A percentile compares a stretch with the other conserved stretches of the same genome.
These are phyloP conservation scores for Themeda triandra DNA, from an alignment of 176 grass and related monocot species.

Conservation along the genomic window DNA sequence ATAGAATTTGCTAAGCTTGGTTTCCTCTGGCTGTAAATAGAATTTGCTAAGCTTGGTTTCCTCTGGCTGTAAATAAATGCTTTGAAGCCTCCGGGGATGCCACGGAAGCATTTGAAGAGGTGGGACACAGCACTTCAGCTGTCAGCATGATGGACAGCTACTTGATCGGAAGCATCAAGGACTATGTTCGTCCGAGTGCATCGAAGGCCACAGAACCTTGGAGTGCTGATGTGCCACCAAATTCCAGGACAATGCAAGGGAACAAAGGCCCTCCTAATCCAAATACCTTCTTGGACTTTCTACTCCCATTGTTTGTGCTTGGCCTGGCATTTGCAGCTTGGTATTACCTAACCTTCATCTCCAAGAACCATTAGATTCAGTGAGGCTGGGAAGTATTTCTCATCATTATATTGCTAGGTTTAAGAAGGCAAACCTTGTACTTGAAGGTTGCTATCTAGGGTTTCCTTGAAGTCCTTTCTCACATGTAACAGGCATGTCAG, in stretches of 20 bases:
- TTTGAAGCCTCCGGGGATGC: slow-evolving; percentile 69
- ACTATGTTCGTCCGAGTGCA: slow-evolving; percentile 23
- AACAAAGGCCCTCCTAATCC: slow-evolving; percentile 43
- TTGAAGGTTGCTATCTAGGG: slow-evolving; percentile 15
- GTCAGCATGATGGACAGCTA: slow-evolving; percentile 70
- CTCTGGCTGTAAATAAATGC: neutral
- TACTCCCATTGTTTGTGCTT: slow-evolving; percentile 63
- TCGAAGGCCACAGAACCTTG: neutral
- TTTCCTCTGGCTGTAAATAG: neutral
- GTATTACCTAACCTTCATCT: slow-evolving; percentile 71
- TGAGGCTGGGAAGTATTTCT: neutral
- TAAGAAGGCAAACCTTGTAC: neutral
- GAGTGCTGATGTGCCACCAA: neutral
- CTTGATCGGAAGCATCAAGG: slow-evolving; percentile 54
- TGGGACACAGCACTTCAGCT: slow-evolving; percentile 74
- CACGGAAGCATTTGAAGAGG: slow-evolving; percentile 71
- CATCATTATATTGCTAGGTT: neutral
- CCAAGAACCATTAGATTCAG: slow-evolving; percentile 21
- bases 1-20: slow-evolving; percentile 22
- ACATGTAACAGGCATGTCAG: neutral
- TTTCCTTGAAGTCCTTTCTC: neutral
- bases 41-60: slow-evolving; percentile 26
- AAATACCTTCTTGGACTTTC: slow-evolving; percentile 59
- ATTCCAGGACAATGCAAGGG: slow-evolving; percentile 7
- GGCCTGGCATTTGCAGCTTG: slow-evolving; percentile 63